phyloP scores from a whole-genome alignment of 2,329 filamentous ascomycete genomes.

The Neopestalotiopsis sp. region DNA sequence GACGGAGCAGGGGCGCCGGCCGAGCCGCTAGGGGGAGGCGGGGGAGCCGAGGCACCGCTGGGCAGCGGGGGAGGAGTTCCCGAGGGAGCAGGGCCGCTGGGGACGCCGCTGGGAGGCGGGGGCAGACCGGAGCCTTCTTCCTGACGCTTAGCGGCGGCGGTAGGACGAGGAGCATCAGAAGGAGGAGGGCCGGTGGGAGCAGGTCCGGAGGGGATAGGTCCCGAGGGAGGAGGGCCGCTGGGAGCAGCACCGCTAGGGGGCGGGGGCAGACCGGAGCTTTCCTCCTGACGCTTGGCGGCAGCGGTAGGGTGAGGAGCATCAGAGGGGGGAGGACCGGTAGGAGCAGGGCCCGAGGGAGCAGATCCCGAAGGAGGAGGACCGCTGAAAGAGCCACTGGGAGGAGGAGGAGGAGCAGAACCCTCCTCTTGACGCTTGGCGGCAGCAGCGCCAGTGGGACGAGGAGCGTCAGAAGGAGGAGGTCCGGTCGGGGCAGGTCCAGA shows the following conservation, averaged over 20 bases:
- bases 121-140: neutral
- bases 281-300: neutral
- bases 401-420: neutral
- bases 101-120: neutral
- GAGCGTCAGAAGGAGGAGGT: neutral
- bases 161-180: neutral
- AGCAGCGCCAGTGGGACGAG: neutral
- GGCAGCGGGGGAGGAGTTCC: neutral
- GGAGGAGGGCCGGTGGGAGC: neutral
- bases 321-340: neutral
- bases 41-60: neutral
- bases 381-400: neutral
- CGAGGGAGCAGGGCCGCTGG: neutral
- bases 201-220: neutral
- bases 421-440: neutral
- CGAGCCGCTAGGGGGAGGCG: neutral
- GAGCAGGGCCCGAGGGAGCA: too few species aligned
- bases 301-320: neutral
- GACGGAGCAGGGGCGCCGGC: neutral
- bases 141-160: neutral
- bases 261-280: neutral
- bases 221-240: neutral
- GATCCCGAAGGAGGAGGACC: slow-evolving; percentile 6
- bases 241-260: neutral
- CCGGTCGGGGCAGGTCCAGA: neutral